Conservation (phyloP, 2,329 filamentous ascomycete species). For the Cladosporium sp. region DNA sequence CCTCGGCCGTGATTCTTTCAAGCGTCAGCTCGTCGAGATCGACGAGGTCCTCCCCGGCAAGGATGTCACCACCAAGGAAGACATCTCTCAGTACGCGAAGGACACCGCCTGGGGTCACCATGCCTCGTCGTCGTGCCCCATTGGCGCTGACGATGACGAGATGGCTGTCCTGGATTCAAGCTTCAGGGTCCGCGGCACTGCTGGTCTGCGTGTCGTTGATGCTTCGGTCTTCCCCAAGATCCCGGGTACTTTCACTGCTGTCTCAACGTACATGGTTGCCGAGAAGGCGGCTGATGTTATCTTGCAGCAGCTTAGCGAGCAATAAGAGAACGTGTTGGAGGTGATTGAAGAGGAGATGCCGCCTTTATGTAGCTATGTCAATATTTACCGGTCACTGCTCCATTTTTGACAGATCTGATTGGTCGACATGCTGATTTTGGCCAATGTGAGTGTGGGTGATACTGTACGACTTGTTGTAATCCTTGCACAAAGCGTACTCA, state of each 20-base stretch:
- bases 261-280: constrained; percentile 50
- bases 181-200: constrained; percentile 52
- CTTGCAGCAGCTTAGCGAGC: constrained; percentile 17
- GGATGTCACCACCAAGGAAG: constrained; percentile 36
- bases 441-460: too few relatives aligned
- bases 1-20: constrained; percentile 41
- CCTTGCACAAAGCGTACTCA: too few relatives aligned
- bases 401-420: constrained; percentile 35
- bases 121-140: constrained; percentile 49
- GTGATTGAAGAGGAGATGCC: not conserved
- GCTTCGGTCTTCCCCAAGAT: constrained; percentile 53
- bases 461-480: too few relatives aligned
- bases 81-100: constrained; percentile 44
- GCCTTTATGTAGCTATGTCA: constrained; percentile 1
- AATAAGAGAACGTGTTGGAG: not conserved
- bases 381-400: not conserved
- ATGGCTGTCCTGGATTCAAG: constrained; percentile 51
- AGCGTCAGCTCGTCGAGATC: constrained; percentile 28
- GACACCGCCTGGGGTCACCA: constrained; percentile 54
- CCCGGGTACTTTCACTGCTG: constrained; percentile 48
- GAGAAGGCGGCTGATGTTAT: constrained; percentile 60
- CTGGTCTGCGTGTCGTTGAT: constrained; percentile 55
- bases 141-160: constrained; percentile 48
- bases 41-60: constrained; percentile 39
- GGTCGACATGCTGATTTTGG: not conserved